phyloP scores from a whole-genome alignment of 345 rosid genomes.

The Erucastrum elatum region DNA sequence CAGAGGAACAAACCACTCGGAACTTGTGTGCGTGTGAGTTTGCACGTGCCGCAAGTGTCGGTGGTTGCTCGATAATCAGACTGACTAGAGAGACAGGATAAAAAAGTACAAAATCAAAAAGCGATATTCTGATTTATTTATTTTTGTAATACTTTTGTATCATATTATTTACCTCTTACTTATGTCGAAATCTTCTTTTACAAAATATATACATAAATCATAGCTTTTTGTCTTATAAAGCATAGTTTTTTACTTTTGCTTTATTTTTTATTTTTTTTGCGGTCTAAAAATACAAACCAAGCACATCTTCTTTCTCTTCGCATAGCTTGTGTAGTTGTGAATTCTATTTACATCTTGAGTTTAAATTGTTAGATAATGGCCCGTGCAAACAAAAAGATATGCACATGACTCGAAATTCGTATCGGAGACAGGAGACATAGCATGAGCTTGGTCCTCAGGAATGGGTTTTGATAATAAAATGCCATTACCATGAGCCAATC shows the following conservation, averaged over 20 bases:
- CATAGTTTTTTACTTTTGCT: not conserved
- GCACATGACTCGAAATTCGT: not conserved
- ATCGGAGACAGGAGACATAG: not conserved
- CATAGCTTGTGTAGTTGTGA: not conserved
- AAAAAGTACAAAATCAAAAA: constrained; percentile 11
- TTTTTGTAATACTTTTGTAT: not conserved
- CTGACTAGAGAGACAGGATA: constrained; percentile 18
- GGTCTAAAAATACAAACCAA: not conserved
- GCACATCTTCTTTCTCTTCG: not conserved
- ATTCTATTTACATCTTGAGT: not conserved
- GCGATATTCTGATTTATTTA: not conserved
- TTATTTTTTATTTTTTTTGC: not conserved
- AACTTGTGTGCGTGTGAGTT: constrained; percentile 25
- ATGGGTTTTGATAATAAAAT: not conserved
- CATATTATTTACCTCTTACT: not conserved
- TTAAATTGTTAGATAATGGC: not conserved
- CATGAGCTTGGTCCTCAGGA: constrained; percentile 3
- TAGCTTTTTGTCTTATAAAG: not conserved
- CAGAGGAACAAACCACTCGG: constrained; percentile 30
- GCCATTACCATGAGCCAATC: not conserved
- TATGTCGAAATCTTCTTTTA: not conserved
- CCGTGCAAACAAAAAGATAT: not conserved
- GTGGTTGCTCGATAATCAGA: constrained; percentile 28
- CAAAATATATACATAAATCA: not conserved
- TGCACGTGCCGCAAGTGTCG: constrained; percentile 50